Base-by-base conservation (phyloP, 1,284 basidiomycete species). In the Ceratobasidium sp. region DNA sequence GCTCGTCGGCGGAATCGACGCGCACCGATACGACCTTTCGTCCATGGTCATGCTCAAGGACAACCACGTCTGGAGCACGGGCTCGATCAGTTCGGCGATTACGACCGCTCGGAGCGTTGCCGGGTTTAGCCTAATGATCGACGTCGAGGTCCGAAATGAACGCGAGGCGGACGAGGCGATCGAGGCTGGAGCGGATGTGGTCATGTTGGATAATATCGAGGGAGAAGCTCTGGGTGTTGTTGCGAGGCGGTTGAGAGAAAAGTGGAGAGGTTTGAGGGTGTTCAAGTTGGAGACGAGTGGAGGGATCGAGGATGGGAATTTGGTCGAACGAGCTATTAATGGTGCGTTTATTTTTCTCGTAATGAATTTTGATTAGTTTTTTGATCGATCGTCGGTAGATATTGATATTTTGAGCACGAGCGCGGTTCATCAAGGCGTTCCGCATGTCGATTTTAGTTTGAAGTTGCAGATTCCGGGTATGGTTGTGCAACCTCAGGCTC, bases 41-140 rank as follows among this genome's bases (percentile, higher is more conserved):
- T 96, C 94, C 84, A 99, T 99, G 97, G 97, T 99, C 83, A 99
- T 99, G 97, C 91, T 99, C 83, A 99, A 99, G 86, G 97, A 99
- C 84, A 99, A 99, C 84, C 98, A 99, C 84, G 96, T 99, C 83
- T 99, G 96, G 97, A 97, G 96, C 7, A 95, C 93, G 40, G 96
- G 96, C 33, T 97, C 96, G 3, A 98, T 99, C 81, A 95, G 94
- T 0, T 87, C 91, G 62, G 97, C 97, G 1, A 92, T 99, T 79
- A 85, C 92, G 80, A 90, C 93, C 78, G 96, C 97, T 13, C 92
- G 96, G 44, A 87, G 91, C 80, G 96, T 96, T 38, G 96, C 96
- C 23, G 97, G 98, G 28, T 99, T 99, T 86, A 94, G 93, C 78
- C 87, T 97, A 65, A 90, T 96, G 44, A 92, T 99, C 71, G 97